Percentiles rank a stretch among this genome's conserved stretches.
phyloP scores from a whole-genome alignment of 1,284 basidiomycete species.

The Ganoderma resinaceum region DNA sequence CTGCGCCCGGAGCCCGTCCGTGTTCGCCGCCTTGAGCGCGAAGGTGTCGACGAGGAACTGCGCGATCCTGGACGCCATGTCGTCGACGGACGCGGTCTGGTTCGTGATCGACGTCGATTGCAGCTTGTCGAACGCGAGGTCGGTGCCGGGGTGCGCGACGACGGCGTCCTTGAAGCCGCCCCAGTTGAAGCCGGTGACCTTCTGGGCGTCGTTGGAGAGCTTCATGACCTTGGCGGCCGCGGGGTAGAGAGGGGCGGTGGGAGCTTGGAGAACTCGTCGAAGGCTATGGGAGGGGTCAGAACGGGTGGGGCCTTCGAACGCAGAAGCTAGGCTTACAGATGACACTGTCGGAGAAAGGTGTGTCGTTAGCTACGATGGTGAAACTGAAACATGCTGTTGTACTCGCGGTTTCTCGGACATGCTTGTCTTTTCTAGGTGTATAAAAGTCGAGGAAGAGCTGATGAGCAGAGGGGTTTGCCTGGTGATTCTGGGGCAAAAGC shows the following conservation, averaged over 20 bases:
- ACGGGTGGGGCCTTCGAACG: background rate
- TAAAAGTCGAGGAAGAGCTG: background rate
- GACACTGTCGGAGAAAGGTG: background rate
- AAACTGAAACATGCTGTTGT: background rate
- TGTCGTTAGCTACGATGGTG: background rate
- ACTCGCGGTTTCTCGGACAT: background rate
- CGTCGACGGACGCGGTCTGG: background rate
- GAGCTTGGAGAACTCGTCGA: background rate
- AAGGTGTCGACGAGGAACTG: conserved; percentile 2
- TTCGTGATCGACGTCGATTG: background rate
- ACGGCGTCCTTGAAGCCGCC: background rate
- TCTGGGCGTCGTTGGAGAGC: background rate
- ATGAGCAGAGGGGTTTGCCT: background rate
- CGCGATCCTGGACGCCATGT: background rate
- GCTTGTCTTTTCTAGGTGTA: background rate
- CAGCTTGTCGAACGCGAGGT: conserved; percentile 1
- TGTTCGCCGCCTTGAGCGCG: background rate
- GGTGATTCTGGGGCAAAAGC: background rate
- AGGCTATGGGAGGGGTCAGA: background rate
- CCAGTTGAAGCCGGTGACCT: background rate
- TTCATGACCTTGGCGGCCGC: background rate
- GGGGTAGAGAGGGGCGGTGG: background rate
- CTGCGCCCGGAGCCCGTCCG: background rate
- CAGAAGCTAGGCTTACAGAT: background rate
- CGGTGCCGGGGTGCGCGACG: background rate